Base-by-base conservation (phyloP, 257 asterid genomes). In the Eustoma russellianum region DNA sequence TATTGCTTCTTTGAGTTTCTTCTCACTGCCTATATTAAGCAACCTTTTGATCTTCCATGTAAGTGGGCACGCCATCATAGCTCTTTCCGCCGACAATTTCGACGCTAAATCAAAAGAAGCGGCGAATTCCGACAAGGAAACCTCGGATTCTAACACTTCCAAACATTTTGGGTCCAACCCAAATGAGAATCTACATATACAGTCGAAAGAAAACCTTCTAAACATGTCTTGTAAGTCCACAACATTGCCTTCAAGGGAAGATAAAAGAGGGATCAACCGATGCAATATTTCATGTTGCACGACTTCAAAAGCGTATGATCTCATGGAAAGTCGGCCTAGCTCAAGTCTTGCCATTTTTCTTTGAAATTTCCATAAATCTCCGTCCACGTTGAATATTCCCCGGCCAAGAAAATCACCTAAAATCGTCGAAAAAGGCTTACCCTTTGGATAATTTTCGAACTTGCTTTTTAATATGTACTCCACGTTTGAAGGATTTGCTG, bases 351-450 rank as follows among this genome's bases (percentile, higher is more conserved):
- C 75, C 54, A 76, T 60, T 46, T 74, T 76, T 16, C 71, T 59
- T 65, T 76, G 82, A 17, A 69, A 72, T 41, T 58, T 60, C 82
- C 82, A 76, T 13, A 35, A 53, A 35, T 75, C 81, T 0, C 81
- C 81, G 34, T 75, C 81, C 6, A 75, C 81, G 69, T 75, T 75
- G 66, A 75, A 75, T 53, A 75, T 75, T 0, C 81, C 81, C 5
- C 77, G 62, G 18, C 81, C 81, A 13, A 75, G 74, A 58, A 75
- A 68, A 40, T 75, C 81, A 8, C 81, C 77, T 53, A 75, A 56
- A 60, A 75, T 75, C 17, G 71, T 48, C 5, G 81, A 75, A 57
- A 75, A 75, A 1, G 75, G 68, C 55, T 70, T 70, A 9, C 81
- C 81, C 50, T 75, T 75, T 5, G 81, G 81, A 7, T 35, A 75